Evolutionary conservation across 257 asterid genomes (phyloP).

Genomic region (Lycium barbarum): DNA sequence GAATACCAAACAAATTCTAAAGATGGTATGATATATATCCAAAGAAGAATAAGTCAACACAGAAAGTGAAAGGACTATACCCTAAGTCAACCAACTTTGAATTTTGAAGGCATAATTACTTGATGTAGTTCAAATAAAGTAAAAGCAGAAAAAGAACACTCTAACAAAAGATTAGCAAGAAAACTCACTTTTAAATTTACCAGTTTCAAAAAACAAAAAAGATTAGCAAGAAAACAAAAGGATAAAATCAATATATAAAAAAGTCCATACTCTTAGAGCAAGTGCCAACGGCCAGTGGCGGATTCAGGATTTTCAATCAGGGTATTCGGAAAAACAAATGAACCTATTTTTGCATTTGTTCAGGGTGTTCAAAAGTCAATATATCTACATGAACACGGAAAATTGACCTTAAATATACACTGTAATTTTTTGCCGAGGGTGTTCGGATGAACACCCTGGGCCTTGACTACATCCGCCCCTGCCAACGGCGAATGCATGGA

Average conservation of each 20-base stretch:
- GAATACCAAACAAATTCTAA: background rate
- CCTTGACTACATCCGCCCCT: too few relatives aligned
- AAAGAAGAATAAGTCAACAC: background rate
- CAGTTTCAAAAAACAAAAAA: too few relatives aligned
- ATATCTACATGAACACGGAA: too few relatives aligned
- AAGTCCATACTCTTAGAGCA: constrained; percentile 70
- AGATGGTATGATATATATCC: background rate
- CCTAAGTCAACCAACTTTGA: background rate
- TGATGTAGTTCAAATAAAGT: background rate
- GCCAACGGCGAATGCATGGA: constrained; percentile 81
- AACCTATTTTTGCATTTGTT: too few relatives aligned
- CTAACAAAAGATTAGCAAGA: constrained; percentile 23
- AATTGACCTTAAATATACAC: too few relatives aligned
- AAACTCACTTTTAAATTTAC: too few relatives aligned
- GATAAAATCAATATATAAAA: background rate
- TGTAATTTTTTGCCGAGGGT: too few relatives aligned
- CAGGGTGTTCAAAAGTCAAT: too few relatives aligned
- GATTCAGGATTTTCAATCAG: too few relatives aligned
- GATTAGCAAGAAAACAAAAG: background rate
- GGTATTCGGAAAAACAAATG: too few relatives aligned
- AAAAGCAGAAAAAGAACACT: background rate
- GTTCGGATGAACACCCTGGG: too few relatives aligned
- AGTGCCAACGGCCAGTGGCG: too few relatives aligned
- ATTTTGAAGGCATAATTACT: constrained; percentile 13
- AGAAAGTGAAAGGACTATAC: background rate